phyloP scores from a whole-genome alignment of 2,329 filamentous ascomycete species.

The Claviceps humidiphila region DNA sequence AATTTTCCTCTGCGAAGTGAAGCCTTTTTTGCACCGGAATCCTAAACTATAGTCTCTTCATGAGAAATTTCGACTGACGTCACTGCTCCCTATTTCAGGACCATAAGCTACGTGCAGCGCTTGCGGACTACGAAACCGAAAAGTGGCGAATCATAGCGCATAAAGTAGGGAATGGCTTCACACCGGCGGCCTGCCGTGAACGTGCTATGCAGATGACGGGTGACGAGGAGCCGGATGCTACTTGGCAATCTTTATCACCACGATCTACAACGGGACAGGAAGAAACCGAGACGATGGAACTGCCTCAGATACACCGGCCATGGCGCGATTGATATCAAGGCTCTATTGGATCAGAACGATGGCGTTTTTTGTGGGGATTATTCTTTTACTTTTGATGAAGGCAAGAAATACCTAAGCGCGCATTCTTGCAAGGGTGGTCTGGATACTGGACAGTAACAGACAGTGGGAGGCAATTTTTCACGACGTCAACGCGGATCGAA shows the following conservation, averaged over 20 bases:
- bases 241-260: conserved; percentile 44
- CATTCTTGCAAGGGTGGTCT: background rate
- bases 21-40: too few relatives aligned
- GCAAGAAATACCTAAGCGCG: background rate
- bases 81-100: conserved; percentile 36
- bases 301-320: conserved; percentile 11
- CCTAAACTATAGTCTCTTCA: background rate
- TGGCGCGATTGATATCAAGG: conserved; percentile 6
- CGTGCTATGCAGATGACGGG: conserved; percentile 52
- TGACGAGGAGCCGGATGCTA: conserved; percentile 27
- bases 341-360: background rate
- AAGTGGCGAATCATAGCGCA: conserved; percentile 86
- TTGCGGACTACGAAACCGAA: conserved; percentile 79
- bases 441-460: background rate
- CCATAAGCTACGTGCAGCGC: conserved; percentile 60
- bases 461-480: background rate
- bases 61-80: background rate
- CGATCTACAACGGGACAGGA: conserved; percentile 18
- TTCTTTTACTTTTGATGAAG: background rate
- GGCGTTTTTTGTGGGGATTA: too few relatives aligned
- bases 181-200: conserved; percentile 74
- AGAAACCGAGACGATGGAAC: conserved; percentile 9
- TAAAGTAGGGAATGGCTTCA: conserved; percentile 84
- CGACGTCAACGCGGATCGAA: background rate
- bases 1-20: background rate